Percentiles rank a stretch among this genome's conserved stretches.
These are phyloP conservation scores for Cokeromyces recurvatus DNA, from an alignment of 371 early-diverging fungal species.

Conservation along the genomic window DNA sequence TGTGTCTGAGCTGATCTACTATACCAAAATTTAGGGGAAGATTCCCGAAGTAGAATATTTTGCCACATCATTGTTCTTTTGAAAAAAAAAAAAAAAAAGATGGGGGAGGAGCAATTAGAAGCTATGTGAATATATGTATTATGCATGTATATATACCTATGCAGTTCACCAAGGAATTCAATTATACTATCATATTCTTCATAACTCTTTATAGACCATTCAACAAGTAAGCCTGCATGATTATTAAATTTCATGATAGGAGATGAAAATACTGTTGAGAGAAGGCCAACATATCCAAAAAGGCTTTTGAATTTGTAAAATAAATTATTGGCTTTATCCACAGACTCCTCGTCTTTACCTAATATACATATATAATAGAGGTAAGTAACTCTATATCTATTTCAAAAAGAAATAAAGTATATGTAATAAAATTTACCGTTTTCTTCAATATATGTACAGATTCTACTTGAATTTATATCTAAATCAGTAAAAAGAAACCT, in stretches of 20 bases:
- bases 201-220: constrained; percentile 13
- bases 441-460: constrained; percentile 45
- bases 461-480: constrained; percentile 19
- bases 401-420: no score
- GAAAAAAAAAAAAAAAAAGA: no score
- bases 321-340: constrained; percentile 6
- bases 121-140: not conserved
- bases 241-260: constrained; percentile 12
- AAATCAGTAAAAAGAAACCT: constrained; percentile 28
- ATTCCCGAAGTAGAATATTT: constrained; percentile 52
- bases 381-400: no score
- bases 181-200: constrained; percentile 48
- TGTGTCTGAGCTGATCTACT: constrained; percentile 8
- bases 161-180: constrained; percentile 51
- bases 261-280: constrained; percentile 13
- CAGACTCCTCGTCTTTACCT: constrained; percentile 1
- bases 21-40: constrained; percentile 69
- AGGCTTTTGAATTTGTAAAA: constrained; percentile 14
- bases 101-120: no score
- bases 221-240: constrained; percentile 6
- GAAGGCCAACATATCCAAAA: constrained; percentile 17
- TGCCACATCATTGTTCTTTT: constrained; percentile 60
- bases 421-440: constrained; percentile 32
- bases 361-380: no score
- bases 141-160: constrained; percentile 29